phyloP scores from a whole-genome alignment of 169 alveolate species.

The Neospora caninum region DNA sequence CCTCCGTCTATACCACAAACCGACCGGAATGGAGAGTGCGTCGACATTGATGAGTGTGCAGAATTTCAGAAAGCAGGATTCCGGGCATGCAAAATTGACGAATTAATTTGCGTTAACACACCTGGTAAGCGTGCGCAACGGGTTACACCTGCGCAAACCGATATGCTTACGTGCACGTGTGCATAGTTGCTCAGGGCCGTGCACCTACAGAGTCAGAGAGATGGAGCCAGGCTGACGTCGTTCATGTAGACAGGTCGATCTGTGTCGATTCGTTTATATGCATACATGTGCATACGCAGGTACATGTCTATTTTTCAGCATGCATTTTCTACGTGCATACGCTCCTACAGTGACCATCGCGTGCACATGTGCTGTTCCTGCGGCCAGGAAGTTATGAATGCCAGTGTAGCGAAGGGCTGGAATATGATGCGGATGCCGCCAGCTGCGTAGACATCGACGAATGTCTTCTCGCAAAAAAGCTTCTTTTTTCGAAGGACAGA shows the following conservation, averaged over 20 bases:
- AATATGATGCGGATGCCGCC: conserved; percentile 47
- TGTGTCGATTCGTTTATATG: neutral
- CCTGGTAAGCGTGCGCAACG: conserved; percentile 27
- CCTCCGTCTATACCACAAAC: neutral
- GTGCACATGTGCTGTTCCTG: too few relatives aligned
- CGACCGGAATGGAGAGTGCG: neutral
- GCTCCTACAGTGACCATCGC: too few relatives aligned
- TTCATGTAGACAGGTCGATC: too few relatives aligned
- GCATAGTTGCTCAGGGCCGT: neutral
- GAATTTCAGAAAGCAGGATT: conserved; percentile 3
- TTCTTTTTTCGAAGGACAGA: neutral
- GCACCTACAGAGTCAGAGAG: neutral
- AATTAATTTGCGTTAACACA: conserved; percentile 28
- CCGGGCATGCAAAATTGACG: neutral
- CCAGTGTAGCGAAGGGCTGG: conserved; percentile 54
- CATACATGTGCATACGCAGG: neutral
- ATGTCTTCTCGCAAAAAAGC: conserved; percentile 37
- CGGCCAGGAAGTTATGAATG: conserved; percentile 16
- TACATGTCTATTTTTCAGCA: neutral
- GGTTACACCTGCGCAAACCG: neutral
- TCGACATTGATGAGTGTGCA: conserved; percentile 44
- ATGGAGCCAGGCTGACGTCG: too few relatives aligned
- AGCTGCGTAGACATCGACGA: conserved; percentile 72
- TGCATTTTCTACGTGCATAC: neutral
- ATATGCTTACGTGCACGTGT: neutral